These are phyloP conservation scores for Phytophthora megakarya DNA, from an alignment of 352 stramenopile genomes.

Conservation along the genomic window DNA sequence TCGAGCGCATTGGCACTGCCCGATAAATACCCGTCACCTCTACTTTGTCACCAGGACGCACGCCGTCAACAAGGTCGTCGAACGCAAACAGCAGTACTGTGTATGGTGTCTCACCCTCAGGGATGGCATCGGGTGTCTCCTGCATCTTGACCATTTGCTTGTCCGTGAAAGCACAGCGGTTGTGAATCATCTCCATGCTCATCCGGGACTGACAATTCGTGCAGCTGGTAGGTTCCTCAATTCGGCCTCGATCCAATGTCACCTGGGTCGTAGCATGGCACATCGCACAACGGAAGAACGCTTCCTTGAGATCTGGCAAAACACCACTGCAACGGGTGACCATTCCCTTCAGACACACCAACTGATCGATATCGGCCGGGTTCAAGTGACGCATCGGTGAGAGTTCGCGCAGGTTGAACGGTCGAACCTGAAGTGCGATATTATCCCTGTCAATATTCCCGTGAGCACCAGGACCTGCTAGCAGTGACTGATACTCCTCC, in stretches of 20 bases:
- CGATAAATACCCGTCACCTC: slow-evolving; percentile 98
- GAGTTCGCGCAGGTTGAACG: slow-evolving; percentile 95
- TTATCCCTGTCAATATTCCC: slow-evolving; percentile 53
- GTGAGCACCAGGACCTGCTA: slow-evolving; percentile 25
- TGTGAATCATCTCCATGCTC: slow-evolving; percentile 97
- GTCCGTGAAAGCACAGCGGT: slow-evolving; percentile 97
- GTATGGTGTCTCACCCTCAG: slow-evolving; percentile 98
- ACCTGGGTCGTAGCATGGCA: slow-evolving; percentile 92
- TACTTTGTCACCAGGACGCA: slow-evolving; percentile 96
- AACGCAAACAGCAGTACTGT: slow-evolving; percentile 98
- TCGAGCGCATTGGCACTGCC: slow-evolving; percentile 94
- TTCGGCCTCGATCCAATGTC: slow-evolving; percentile 94
- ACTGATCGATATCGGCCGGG: slow-evolving; percentile 96
- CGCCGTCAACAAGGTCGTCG: slow-evolving; percentile 97
- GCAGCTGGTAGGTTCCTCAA: slow-evolving; percentile 95
- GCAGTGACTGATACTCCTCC: slow-evolving; percentile 85
- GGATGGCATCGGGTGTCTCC: slow-evolving; percentile 98
- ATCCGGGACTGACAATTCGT: slow-evolving; percentile 87
- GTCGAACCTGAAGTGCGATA: slow-evolving; percentile 93
- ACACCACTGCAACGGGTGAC: slow-evolving; percentile 96
- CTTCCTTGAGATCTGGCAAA: slow-evolving; percentile 98
- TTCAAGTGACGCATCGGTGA: slow-evolving; percentile 96
- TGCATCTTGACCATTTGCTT: slow-evolving; percentile 99
- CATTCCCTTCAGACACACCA: slow-evolving; percentile 98
- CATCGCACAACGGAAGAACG: slow-evolving; percentile 96